phyloP scores from a whole-genome alignment of 805 yeast genomes.

The Starmerella kuoi region DNA sequence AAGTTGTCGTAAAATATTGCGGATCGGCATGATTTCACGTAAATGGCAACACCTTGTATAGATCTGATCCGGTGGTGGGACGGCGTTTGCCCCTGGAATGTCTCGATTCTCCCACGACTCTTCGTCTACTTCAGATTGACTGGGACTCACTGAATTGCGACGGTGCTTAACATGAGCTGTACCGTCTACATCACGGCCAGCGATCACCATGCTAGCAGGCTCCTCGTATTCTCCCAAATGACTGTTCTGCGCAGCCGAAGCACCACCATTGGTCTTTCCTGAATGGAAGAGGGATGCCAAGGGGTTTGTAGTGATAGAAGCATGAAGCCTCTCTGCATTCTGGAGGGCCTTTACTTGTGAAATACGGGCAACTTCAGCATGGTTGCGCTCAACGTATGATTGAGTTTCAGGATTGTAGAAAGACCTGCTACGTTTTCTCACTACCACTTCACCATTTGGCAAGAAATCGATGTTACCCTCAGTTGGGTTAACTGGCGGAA shows the following conservation, averaged over 20 bases:
- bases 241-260: background rate
- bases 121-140: slow-evolving; percentile 7
- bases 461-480: slow-evolving; percentile 52
- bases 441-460: slow-evolving; percentile 23
- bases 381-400: slow-evolving; percentile 16
- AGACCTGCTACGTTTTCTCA: slow-evolving; percentile 10
- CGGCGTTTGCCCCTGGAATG: background rate
- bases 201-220: background rate
- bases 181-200: slow-evolving; percentile 15
- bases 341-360: slow-evolving; percentile 20
- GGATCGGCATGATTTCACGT: slow-evolving; percentile 82
- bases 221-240: slow-evolving; percentile 11
- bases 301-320: slow-evolving; percentile 6
- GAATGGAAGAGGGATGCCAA: slow-evolving; percentile 9
- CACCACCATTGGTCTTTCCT: background rate
- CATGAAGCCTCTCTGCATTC: slow-evolving; percentile 21
- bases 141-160: background rate
- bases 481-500: slow-evolving; percentile 74
- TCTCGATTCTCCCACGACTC: slow-evolving; percentile 21
- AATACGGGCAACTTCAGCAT: slow-evolving; percentile 10
- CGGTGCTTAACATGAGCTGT: slow-evolving; percentile 1
- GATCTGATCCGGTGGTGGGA: slow-evolving; percentile 35
- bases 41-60: slow-evolving; percentile 90
- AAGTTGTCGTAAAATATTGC: slow-evolving; percentile 73
- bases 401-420: slow-evolving; percentile 7